phyloP scores from a whole-genome alignment of 164 flowering plant species.

The Protea cynaroides region DNA sequence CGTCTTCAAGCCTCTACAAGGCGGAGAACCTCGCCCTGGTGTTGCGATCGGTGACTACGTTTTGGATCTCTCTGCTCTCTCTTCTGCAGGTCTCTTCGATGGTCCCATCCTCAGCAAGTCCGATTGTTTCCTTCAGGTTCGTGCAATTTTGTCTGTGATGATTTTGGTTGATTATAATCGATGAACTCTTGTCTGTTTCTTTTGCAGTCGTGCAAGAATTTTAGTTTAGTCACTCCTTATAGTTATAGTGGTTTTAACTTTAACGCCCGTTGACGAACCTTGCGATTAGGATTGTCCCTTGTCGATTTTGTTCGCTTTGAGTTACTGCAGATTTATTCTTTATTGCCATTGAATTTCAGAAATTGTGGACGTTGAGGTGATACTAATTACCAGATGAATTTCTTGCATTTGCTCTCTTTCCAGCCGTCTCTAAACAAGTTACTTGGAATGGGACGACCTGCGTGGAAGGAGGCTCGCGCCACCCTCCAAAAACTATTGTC shows the following conservation, averaged over 20 bases:
- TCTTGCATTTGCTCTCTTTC: conserved; percentile 3
- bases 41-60: conserved; percentile 91
- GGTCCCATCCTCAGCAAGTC: conserved; percentile 60
- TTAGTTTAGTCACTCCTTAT: background rate
- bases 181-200: background rate
- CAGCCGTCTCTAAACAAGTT: conserved; percentile 87
- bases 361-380: background rate
- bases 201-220: background rate
- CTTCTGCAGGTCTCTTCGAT: conserved; percentile 71
- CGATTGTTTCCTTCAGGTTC: conserved; percentile 78
- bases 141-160: background rate
- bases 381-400: background rate
- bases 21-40: conserved; percentile 52
- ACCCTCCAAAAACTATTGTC: conserved; percentile 83
- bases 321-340: background rate
- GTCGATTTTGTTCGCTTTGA: no score
- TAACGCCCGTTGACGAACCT: no score
- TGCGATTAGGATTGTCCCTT: no score
- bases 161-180: background rate
- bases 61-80: conserved; percentile 69
- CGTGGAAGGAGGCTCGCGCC: conserved; percentile 97
- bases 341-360: background rate
- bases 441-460: conserved; percentile 77
- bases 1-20: conserved; percentile 48
- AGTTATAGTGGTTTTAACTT: background rate